Conservation (phyloP, 495 filamentous ascomycete species). For the Xanthoparmelia taractica region DNA sequence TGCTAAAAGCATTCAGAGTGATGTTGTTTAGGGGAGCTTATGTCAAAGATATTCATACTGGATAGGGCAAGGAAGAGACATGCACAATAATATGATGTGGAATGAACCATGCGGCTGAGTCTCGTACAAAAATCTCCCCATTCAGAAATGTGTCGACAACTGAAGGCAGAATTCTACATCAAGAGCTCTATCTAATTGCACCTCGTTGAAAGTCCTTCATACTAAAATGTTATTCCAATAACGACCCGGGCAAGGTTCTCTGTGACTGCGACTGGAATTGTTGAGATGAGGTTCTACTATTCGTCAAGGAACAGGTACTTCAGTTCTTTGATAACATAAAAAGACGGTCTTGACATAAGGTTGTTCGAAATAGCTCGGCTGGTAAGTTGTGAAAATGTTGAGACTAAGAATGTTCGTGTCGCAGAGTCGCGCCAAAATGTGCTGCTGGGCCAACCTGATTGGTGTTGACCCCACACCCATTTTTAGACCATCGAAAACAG, state of each 20-base stretch:
- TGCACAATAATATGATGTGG: not conserved
- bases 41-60: not conserved
- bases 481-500: constrained; percentile 1
- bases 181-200: not conserved
- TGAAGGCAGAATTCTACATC: not conserved
- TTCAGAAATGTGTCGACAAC: not conserved
- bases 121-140: not conserved
- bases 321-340: no score
- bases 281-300: no score
- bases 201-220: no score
- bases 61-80: not conserved
- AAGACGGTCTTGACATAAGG: no score
- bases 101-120: not conserved
- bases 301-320: no score
- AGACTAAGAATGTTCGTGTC: not conserved
- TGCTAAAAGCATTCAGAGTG: not conserved
- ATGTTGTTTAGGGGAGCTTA: not conserved
- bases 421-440: constrained; percentile 9
- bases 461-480: constrained; percentile 11
- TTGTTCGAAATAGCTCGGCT: no score
- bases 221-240: no score
- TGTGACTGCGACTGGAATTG: no score
- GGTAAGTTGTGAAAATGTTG: no score
- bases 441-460: constrained; percentile 8
- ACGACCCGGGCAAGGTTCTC: no score